These are phyloP conservation scores for Paraphaeosphaeria minitans DNA, from an alignment of 2,329 filamentous ascomycete species.

Conservation along the genomic window DNA sequence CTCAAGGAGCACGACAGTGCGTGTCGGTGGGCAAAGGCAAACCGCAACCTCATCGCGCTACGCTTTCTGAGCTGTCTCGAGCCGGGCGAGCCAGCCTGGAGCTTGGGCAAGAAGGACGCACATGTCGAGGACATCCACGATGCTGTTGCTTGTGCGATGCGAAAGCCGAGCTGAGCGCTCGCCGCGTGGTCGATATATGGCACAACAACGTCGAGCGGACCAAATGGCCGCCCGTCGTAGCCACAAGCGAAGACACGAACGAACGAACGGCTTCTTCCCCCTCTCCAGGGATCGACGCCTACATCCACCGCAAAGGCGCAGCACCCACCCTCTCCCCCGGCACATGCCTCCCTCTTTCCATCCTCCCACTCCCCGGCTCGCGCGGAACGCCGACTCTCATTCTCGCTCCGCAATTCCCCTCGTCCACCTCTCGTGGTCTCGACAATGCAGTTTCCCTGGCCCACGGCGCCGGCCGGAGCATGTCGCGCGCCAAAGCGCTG, in stretches of 20 bases:
- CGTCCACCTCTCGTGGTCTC: conserved; percentile 31
- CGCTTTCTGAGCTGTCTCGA: conserved; percentile 46
- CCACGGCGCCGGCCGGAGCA: conserved; percentile 46
- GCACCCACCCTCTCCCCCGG: conserved; percentile 36
- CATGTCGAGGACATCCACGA: conserved; percentile 5
- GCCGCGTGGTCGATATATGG: conserved; percentile 46
- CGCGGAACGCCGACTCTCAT: conserved; percentile 48
- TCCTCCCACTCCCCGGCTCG: conserved; percentile 47
- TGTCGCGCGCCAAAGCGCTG: conserved; percentile 46
- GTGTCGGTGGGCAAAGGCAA: conserved; percentile 45
- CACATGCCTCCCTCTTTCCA: conserved; percentile 26
- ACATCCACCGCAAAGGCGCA: conserved; percentile 48
- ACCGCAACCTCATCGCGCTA: conserved; percentile 47
- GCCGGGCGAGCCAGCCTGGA: conserved; percentile 35
- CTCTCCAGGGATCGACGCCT: conserved; percentile 11
- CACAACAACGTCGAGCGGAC: conserved; percentile 46
- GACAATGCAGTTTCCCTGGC: conserved; percentile 45
- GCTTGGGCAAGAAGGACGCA: conserved; percentile 19
- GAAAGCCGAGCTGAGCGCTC: conserved; percentile 26
- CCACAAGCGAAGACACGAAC: not conserved
- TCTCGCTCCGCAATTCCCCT: conserved; percentile 39
- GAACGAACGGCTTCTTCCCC: not conserved
- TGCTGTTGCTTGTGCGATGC: conserved; percentile 18
- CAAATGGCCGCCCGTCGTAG: conserved; percentile 35
- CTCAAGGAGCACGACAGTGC: conserved; percentile 43